Percentiles rank a stretch among this genome's conserved stretches.
These are phyloP conservation scores for Chrysoporthe puriensis DNA, from an alignment of 2,329 filamentous ascomycete species.

Conservation along the genomic window DNA sequence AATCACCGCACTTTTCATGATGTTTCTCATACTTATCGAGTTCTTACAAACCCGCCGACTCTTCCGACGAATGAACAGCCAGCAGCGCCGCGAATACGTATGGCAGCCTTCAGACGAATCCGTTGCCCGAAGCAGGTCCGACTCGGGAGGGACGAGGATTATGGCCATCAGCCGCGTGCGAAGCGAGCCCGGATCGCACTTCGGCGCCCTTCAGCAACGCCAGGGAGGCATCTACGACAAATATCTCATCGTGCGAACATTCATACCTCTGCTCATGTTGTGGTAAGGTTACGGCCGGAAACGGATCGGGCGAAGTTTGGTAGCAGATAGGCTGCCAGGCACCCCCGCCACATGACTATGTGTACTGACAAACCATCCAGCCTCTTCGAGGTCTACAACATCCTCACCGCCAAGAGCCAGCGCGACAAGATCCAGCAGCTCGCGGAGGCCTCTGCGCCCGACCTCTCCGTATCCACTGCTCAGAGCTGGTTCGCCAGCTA, in stretches of 20 bases:
- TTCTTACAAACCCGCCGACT: conserved; percentile 24
- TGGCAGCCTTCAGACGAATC: conserved; percentile 1
- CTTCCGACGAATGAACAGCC: conserved; percentile 19
- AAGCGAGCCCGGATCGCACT: conserved; percentile 9
- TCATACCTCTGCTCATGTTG: conserved; percentile 13
- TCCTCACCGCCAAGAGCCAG: neutral
- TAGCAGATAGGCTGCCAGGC: neutral
- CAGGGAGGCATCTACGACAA: conserved; percentile 26
- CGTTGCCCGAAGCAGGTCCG: neutral
- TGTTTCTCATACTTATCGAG: conserved; percentile 25
- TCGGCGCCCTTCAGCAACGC: conserved; percentile 23
- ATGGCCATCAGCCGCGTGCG: neutral
- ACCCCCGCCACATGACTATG: neutral
- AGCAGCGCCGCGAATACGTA: conserved; percentile 11
- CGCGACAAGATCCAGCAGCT: neutral
- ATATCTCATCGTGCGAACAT: conserved; percentile 25
- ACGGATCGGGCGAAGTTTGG: neutral
- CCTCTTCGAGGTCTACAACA: conserved; percentile 26
- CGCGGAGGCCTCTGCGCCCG: conserved; percentile 4
- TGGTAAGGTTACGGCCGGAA: neutral
- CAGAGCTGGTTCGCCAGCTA: conserved; percentile 10
- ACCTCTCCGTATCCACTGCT: conserved; percentile 19
- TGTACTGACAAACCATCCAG: neutral
- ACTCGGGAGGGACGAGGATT: neutral
- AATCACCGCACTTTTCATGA: conserved; percentile 9